These are phyloP conservation scores for Hymenoscyphus infarciens DNA, from an alignment of 2,329 filamentous ascomycete genomes.

Conservation along the genomic window DNA sequence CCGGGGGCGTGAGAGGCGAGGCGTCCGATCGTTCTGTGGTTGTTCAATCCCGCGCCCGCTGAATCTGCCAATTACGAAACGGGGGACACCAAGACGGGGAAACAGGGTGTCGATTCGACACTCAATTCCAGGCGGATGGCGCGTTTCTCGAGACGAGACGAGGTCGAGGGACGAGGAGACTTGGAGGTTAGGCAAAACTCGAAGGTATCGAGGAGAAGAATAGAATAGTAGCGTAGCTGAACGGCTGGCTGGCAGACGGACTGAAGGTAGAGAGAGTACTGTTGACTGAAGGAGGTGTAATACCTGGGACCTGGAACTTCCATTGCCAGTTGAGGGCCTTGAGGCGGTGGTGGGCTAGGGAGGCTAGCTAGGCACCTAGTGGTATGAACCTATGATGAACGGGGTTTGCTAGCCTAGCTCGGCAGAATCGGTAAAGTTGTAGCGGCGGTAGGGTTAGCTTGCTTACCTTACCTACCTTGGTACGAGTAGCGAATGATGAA, in stretches of 20 bases:
- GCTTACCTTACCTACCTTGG: not conserved
- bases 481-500: not conserved
- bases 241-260: too few species aligned
- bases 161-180: too few species aligned
- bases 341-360: not conserved
- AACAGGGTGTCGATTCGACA: not conserved
- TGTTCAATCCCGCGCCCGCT: slow-evolving; percentile 8
- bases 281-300: not conserved
- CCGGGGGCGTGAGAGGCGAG: slow-evolving; percentile 5
- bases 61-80: slow-evolving; percentile 20
- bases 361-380: not conserved
- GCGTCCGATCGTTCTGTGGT: not conserved
- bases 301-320: not conserved
- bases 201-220: too few species aligned
- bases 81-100: not conserved
- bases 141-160: not conserved
- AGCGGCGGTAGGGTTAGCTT: too few species aligned
- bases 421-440: not conserved
- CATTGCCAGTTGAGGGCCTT: too few species aligned
- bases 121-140: not conserved
- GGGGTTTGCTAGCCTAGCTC: not conserved
- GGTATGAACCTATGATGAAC: not conserved
- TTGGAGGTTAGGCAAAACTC: too few species aligned
- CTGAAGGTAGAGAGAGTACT: not conserved
- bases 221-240: too few species aligned